Base-by-base conservation (phyloP, 352 stramenopile genomes). In the Aphanomyces stellatus region DNA sequence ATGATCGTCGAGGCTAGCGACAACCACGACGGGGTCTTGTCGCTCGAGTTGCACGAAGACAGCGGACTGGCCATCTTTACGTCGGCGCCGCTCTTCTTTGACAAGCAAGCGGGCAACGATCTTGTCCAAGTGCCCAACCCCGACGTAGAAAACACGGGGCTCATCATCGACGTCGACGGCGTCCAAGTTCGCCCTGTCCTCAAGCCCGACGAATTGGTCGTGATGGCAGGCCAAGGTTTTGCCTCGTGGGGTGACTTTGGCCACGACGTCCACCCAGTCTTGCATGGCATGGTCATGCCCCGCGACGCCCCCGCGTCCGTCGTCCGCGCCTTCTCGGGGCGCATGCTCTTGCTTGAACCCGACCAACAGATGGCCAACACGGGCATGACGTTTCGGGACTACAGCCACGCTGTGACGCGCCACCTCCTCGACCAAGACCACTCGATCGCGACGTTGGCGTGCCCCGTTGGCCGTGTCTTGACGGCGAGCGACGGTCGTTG, bases 181-280 rank as follows among this genome's bases (percentile, higher is more conserved):
- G 73, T 88, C 61, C 75, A 77, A 15, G 80, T 89, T 57, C 79
- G 75, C 15, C 82, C 82, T 0, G 59, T 86, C 19, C 71, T 91
- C n/a, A 69, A 86, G 31, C 63, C 73, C 0, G 80, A 90, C 66
- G 84, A 93, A 55, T 74, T 93, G 40, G 76, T 93, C 71, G 7
- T 64, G 19, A 64, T 64, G 56, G 22, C 51, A 24, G 56, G 56
- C 30, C 22, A 64, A 15, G 56, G 31, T 2, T 59, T 64, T 7
- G 13, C 10, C 19, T 4, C 53, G 15, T 64, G 56, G 56, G 35
- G 31, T 22, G 5, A 53, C 30, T 64, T 64, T 46, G 56, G 33
- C 30, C 41, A 35, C 15, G 4, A 30, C 11, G 13, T 64, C 6
- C 56, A 24, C 2, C 8, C 22, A 2, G 56, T 64, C 25, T 19